A percentile compares a stretch with the other conserved stretches of the same genome.
Evolutionary conservation across 495 filamentous ascomycete genomes (phyloP).

Genomic region (Chaetomium fimeti): DNA sequence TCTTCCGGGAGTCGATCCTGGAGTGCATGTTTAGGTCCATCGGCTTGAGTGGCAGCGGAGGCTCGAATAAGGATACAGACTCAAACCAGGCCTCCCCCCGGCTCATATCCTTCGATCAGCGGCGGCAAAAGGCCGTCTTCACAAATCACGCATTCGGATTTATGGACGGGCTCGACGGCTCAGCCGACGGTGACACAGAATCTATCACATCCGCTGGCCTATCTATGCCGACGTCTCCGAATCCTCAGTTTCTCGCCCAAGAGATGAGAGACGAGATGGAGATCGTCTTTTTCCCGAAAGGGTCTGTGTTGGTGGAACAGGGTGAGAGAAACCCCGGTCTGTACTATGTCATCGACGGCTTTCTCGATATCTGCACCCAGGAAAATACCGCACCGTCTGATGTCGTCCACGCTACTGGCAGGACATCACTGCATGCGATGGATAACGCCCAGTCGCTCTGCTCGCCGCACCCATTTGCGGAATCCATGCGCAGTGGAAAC

Average conservation of each 20-base stretch:
- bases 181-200: slow-evolving; percentile 79
- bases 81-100: slow-evolving; percentile 83
- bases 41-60: slow-evolving; percentile 67
- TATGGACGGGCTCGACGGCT: slow-evolving; percentile 84
- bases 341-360: slow-evolving; percentile 97
- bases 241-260: slow-evolving; percentile 54
- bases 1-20: slow-evolving; percentile 86
- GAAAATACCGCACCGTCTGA: slow-evolving; percentile 38
- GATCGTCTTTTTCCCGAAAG: slow-evolving; percentile 95
- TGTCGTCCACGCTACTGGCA: slow-evolving; percentile 38
- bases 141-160: slow-evolving; percentile 86
- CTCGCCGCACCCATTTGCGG: slow-evolving; percentile 24
- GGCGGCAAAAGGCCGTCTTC: slow-evolving; percentile 79
- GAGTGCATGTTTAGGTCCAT: slow-evolving; percentile 96
- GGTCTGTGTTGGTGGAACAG: slow-evolving; percentile 93
- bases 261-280: slow-evolving; percentile 92
- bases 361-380: slow-evolving; percentile 78
- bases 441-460: slow-evolving; percentile 36
- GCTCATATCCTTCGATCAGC: slow-evolving; percentile 80
- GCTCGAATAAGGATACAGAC: slow-evolving; percentile 57
- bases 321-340: slow-evolving; percentile 92
- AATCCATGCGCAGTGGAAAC: slow-evolving; percentile 22
- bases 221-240: slow-evolving; percentile 43
- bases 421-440: slow-evolving; percentile 38
- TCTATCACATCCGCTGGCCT: slow-evolving; percentile 67